phyloP scores from a whole-genome alignment of 305 asterid species.

The Fraxinus floribunda region DNA sequence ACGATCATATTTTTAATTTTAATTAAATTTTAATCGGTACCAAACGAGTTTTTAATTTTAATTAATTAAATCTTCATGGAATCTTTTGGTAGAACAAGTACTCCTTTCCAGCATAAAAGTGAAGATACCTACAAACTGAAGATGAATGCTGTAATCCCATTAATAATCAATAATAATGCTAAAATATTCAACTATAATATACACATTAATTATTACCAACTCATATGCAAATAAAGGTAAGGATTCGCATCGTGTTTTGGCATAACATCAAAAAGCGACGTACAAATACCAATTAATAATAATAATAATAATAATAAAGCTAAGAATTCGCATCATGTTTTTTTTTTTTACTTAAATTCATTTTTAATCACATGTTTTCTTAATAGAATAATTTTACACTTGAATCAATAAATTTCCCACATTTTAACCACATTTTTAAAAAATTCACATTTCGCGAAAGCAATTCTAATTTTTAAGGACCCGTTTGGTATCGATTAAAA shows the following conservation, averaged over 20 bases:
- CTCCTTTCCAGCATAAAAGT: neutral
- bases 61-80: neutral
- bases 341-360: no score
- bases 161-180: neutral
- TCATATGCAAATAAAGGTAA: neutral
- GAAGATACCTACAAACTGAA: neutral
- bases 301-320: neutral
- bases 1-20: no score
- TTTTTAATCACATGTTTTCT: no score
- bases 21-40: no score
- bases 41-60: no score
- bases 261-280: neutral
- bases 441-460: no score
- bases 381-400: no score
- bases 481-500: no score
- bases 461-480: no score
- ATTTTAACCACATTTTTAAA: no score
- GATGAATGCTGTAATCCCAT: neutral
- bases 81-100: neutral
- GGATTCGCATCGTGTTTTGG: neutral
- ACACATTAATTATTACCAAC: neutral
- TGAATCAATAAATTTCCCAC: no score
- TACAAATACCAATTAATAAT: neutral
- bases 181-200: neutral
- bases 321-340: no score